Conservation (phyloP, 1,284 basidiomycete genomes). For the Chondrostereum purpureum region DNA sequence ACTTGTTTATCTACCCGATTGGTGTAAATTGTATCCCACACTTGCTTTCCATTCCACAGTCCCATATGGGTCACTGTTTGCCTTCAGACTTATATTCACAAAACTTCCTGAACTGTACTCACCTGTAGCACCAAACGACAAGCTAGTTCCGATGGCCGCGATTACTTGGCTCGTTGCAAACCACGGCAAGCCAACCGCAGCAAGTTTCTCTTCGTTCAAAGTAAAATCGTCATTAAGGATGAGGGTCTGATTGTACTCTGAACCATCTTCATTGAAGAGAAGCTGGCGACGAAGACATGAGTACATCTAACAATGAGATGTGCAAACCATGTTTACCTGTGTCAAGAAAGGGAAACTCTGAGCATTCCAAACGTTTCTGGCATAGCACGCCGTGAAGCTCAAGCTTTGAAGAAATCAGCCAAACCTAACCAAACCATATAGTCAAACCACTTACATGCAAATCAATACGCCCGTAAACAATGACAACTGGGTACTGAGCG, state of each 20-base stretch:
- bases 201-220: constrained; percentile 36
- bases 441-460: constrained; percentile 29
- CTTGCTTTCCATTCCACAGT: constrained; percentile 45
- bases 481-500: constrained; percentile 36
- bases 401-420: constrained; percentile 18
- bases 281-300: constrained; percentile 15
- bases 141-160: constrained; percentile 29
- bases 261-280: constrained; percentile 29
- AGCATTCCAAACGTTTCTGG: constrained; percentile 34
- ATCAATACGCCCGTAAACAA: constrained; percentile 30
- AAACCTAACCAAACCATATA: constrained; percentile 5
- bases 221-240: constrained; percentile 32
- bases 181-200: constrained; percentile 35
- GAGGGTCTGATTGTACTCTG: constrained; percentile 23
- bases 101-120: no score
- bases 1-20: constrained; percentile 22
- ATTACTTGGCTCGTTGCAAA: constrained; percentile 36
- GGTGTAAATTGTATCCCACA: constrained; percentile 32
- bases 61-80: constrained; percentile 39
- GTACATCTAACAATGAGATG: neutral
- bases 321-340: constrained; percentile 31
- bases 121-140: constrained; percentile 35
- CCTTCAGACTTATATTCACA: no score
- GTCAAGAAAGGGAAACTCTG: constrained; percentile 45
- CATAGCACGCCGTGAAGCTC: constrained; percentile 28